These are phyloP conservation scores for Chloromonas sp. DNA, from an alignment of 163 green algal species.

Conservation along the genomic window DNA sequence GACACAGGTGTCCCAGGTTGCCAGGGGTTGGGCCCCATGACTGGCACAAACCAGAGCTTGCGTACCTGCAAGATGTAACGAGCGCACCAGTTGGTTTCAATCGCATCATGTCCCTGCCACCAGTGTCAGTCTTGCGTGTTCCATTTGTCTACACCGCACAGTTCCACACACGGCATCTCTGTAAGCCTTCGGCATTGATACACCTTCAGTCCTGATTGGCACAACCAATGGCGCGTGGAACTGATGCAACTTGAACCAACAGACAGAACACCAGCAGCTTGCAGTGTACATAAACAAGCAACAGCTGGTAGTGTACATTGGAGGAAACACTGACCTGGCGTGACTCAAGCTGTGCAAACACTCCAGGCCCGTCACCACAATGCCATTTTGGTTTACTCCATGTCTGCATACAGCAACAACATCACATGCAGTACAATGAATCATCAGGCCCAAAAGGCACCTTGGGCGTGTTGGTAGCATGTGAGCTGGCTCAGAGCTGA, in stretches of 20 bases:
- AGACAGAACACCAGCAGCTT: no score
- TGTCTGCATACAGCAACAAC: not conserved
- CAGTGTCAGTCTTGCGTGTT: no score
- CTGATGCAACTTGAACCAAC: no score
- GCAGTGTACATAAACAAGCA: no score
- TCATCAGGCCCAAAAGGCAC: not conserved
- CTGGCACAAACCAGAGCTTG: conserved; percentile 4
- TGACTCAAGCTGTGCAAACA: conserved; percentile 8
- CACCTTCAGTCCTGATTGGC: no score
- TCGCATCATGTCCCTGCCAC: no score
- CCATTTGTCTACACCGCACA: no score
- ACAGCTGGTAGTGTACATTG: no score
- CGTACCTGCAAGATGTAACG: not conserved
- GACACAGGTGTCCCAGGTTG: not conserved
- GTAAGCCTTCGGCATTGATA: no score
- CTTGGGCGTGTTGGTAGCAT: not conserved
- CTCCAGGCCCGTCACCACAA: not conserved
- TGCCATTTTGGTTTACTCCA: conserved; percentile 4
- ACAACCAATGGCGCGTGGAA: no score
- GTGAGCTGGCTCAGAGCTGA: not conserved
- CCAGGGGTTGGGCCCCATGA: not conserved
- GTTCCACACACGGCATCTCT: no score
- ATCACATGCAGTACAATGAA: not conserved
- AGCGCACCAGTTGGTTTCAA: no score
- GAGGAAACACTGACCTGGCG: not conserved